A percentile compares a stretch with the other conserved stretches of the same genome.
Evolutionary conservation across 2,329 filamentous ascomycete species (phyloP).

Genomic region (Scedosporium dehoogii): DNA sequence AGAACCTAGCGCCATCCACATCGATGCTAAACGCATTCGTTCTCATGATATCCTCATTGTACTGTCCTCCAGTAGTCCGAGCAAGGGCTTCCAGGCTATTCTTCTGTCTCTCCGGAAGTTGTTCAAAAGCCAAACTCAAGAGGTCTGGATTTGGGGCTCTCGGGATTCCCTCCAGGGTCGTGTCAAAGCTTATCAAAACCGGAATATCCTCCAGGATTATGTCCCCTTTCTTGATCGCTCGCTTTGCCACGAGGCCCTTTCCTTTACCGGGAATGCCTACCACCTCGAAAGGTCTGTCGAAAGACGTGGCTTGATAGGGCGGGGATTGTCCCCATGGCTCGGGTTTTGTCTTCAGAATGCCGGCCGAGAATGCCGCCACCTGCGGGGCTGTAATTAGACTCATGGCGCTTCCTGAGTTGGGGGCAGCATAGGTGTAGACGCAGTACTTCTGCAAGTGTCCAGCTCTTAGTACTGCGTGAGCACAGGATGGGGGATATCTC

Average conservation of each 20-base stretch:
- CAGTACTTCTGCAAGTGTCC: constrained; percentile 10
- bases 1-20: constrained; percentile 12
- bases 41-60: constrained; percentile 23
- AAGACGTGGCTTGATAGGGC: neutral
- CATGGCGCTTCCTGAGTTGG: constrained; percentile 17
- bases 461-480: neutral
- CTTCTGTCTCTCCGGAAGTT: constrained; percentile 16
- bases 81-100: constrained; percentile 17
- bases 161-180: neutral
- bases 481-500: neutral
- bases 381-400: constrained; percentile 24
- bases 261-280: constrained; percentile 20
- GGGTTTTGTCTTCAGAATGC: constrained; percentile 12
- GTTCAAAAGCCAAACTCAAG: constrained; percentile 16
- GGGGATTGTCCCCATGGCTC: constrained; percentile 3
- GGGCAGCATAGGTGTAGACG: constrained; percentile 16
- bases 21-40: constrained; percentile 22
- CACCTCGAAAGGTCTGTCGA: constrained; percentile 16
- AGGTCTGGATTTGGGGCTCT: constrained; percentile 10
- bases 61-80: constrained; percentile 12
- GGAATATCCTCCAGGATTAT: constrained; percentile 23
- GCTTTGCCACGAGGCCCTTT: constrained; percentile 23
- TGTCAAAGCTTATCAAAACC: constrained; percentile 17
- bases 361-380: constrained; percentile 18
- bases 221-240: constrained; percentile 21